These are phyloP conservation scores for Penicillium freii DNA, from an alignment of 2,329 filamentous ascomycete species.

Conservation along the genomic window DNA sequence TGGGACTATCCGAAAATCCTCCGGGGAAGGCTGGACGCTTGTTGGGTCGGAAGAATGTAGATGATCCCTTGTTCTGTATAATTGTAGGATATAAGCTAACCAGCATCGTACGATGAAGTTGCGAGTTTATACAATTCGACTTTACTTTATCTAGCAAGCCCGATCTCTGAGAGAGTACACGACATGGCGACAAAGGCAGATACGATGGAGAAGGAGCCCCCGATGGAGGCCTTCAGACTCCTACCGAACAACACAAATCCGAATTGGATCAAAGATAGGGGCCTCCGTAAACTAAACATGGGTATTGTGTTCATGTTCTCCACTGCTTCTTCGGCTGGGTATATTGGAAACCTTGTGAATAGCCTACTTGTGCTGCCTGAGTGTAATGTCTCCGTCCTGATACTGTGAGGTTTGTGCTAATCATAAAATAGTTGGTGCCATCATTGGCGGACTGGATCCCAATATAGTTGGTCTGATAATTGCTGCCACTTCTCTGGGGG, in stretches of 20 bases:
- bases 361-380: constrained; percentile 21
- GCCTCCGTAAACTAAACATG: constrained; percentile 21
- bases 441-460: constrained; percentile 14
- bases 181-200: constrained; percentile 1
- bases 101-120: neutral
- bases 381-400: constrained; percentile 7
- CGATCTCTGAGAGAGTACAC: neutral
- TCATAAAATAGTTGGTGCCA: constrained; percentile 8
- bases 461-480: constrained; percentile 21
- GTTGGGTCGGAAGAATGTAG: constrained; percentile 19
- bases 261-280: constrained; percentile 24
- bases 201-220: constrained; percentile 11
- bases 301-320: constrained; percentile 23
- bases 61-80: constrained; percentile 22
- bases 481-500: constrained; percentile 17
- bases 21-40: neutral
- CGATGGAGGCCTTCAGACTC: constrained; percentile 15
- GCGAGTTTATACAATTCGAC: neutral
- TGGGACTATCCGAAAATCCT: neutral
- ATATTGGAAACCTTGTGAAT: constrained; percentile 25
- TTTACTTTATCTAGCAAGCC: neutral
- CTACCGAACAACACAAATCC: constrained; percentile 20
- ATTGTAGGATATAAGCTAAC: constrained; percentile 14
- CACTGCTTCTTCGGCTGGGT: constrained; percentile 21
- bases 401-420: neutral